A percentile compares a stretch with the other conserved stretches of the same genome.
Evolutionary conservation across 257 asterid species (phyloP).

Genomic region (Cordia subcordata): DNA sequence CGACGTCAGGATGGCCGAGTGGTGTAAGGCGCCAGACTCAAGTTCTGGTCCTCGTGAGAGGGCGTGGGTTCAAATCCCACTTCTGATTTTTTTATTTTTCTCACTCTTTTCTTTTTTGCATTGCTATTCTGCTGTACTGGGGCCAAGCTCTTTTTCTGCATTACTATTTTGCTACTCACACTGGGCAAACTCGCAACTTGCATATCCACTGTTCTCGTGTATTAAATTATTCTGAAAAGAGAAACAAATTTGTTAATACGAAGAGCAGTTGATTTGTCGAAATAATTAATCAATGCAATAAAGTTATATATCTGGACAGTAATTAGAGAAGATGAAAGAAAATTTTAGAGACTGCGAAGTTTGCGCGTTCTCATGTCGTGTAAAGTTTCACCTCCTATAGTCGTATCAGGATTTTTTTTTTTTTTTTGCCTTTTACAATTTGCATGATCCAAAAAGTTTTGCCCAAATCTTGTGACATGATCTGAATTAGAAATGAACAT

Average conservation of each 20-base stretch:
- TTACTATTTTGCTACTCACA: too few relatives aligned
- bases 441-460: neutral
- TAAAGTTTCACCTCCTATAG: conserved; percentile 18
- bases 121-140: too few relatives aligned
- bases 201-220: too few relatives aligned
- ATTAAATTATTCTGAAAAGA: too few relatives aligned
- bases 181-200: too few relatives aligned
- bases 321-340: too few relatives aligned
- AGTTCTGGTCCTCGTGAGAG: conserved; percentile 79
- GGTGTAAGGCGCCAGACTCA: conserved; percentile 99
- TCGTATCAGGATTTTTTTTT: neutral
- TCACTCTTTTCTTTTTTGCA: too few relatives aligned
- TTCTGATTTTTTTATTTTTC: conserved; percentile 24
- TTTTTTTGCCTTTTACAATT: neutral
- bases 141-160: too few relatives aligned
- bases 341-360: neutral
- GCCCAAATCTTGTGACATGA: neutral
- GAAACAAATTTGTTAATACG: too few relatives aligned
- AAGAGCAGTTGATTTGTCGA: too few relatives aligned
- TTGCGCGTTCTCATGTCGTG: conserved; percentile 30
- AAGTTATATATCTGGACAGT: too few relatives aligned
- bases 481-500: neutral
- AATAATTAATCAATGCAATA: too few relatives aligned
- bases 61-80: conserved; percentile 94
- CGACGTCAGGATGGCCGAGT: conserved; percentile 88